phyloP scores from a whole-genome alignment of 2,329 filamentous ascomycete species.

The Sarocladium oryzae region DNA sequence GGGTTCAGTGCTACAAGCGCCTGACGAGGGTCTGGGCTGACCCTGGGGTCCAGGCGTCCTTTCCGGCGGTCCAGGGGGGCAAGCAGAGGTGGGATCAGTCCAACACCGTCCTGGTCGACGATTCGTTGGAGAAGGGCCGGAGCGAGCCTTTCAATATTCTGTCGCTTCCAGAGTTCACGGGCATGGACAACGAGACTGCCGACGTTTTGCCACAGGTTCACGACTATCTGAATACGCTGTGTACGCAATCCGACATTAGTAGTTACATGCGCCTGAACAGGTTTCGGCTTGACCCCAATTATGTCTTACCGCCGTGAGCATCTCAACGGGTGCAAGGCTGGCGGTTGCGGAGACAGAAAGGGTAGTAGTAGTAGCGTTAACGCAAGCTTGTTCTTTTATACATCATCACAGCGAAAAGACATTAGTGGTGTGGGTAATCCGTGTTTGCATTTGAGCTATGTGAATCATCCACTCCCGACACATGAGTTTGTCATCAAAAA shows the following conservation, averaged over 20 bases:
- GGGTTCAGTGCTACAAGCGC: constrained; percentile 86
- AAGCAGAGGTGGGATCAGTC: constrained; percentile 72
- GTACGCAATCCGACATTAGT: constrained; percentile 54
- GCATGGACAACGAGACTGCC: constrained; percentile 31
- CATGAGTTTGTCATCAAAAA: constrained; percentile 5
- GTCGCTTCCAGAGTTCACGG: constrained; percentile 69
- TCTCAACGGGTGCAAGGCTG: neutral
- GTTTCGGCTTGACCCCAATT: constrained; percentile 34
- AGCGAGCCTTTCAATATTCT: constrained; percentile 81
- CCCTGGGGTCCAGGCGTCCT: constrained; percentile 32
- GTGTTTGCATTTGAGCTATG: neutral
- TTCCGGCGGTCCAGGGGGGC: constrained; percentile 33
- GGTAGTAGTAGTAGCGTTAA: too few relatives aligned
- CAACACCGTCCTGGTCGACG: constrained; percentile 88
- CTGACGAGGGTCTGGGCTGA: constrained; percentile 66
- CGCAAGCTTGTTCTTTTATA: too few relatives aligned
- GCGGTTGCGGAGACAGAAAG: too few relatives aligned
- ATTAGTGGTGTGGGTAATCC: neutral
- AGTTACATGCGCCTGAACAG: constrained; percentile 47
- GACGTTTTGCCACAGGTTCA: constrained; percentile 52
- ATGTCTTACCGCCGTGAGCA: constrained; percentile 13
- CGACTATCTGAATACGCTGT: constrained; percentile 52
- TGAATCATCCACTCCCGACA: neutral
- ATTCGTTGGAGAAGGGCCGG: constrained; percentile 71
- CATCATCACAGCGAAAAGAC: too few relatives aligned